Evolutionary conservation across 805 yeast species (phyloP).

Genomic region (Saccharomycopsis capsularis): DNA sequence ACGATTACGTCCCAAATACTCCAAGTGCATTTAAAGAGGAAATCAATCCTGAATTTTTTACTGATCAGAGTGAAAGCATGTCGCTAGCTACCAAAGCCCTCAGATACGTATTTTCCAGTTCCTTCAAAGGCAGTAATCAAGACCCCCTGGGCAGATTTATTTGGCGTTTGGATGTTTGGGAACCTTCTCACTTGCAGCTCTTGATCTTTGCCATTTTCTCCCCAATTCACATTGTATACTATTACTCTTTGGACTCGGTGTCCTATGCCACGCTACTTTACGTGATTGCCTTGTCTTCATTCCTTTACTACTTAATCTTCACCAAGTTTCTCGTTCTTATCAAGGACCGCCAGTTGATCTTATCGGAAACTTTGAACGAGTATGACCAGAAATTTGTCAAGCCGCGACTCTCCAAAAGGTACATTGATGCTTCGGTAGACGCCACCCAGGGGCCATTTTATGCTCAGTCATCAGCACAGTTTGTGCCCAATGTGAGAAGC

Average conservation of each 20-base stretch:
- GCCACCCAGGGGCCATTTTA: slow-evolving; percentile 30
- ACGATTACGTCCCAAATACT: slow-evolving; percentile 5
- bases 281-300: slow-evolving; percentile 28
- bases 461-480: neutral
- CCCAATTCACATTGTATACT: slow-evolving; percentile 45
- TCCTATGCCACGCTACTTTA: slow-evolving; percentile 18
- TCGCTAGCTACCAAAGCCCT: neutral
- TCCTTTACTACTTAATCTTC: slow-evolving; percentile 35
- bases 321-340: slow-evolving; percentile 40
- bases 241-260: slow-evolving; percentile 28
- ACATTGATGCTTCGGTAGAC: slow-evolving; percentile 56
- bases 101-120: neutral
- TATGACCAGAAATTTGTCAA: slow-evolving; percentile 55
- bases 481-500: neutral
- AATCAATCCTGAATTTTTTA: neutral
- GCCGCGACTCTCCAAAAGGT: slow-evolving; percentile 45
- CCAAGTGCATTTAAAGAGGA: slow-evolving; percentile 13
- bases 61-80: neutral
- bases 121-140: too few relatives aligned
- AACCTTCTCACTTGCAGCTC: slow-evolving; percentile 53
- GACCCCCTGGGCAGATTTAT: neutral
- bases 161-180: slow-evolving; percentile 61
- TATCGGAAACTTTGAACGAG: slow-evolving; percentile 56
- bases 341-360: slow-evolving; percentile 53
- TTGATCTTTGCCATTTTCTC: slow-evolving; percentile 47